phyloP scores from a whole-genome alignment of 805 yeast species.

The Candida broadrunensis region DNA sequence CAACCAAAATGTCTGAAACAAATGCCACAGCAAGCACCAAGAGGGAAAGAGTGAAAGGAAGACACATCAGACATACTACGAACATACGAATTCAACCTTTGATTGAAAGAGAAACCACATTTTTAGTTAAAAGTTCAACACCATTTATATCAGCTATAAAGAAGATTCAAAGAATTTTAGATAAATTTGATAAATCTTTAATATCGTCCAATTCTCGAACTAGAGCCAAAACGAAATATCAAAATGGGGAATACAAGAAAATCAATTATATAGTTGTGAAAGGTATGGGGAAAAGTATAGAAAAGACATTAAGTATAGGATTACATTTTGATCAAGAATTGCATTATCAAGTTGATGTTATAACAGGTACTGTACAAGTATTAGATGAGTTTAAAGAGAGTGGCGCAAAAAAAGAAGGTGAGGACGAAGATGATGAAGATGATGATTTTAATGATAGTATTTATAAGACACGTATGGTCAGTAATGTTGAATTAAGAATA shows the following conservation, averaged over 20 bases:
- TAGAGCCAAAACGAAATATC: slow-evolving; percentile 19
- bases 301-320: slow-evolving; percentile 61
- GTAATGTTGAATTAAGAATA: slow-evolving; percentile 46
- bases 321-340: slow-evolving; percentile 52
- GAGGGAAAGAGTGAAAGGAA: slow-evolving; percentile 17
- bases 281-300: slow-evolving; percentile 74
- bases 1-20: too few species aligned
- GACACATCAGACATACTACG: slow-evolving; percentile 53
- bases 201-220: slow-evolving; percentile 1
- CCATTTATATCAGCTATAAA: slow-evolving; percentile 76
- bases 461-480: slow-evolving; percentile 43
- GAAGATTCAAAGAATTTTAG: slow-evolving; percentile 52
- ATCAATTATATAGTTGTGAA: slow-evolving; percentile 50
- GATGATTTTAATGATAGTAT: slow-evolving; percentile 16
- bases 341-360: slow-evolving; percentile 52
- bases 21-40: too few species aligned
- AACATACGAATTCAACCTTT: slow-evolving; percentile 39
- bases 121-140: slow-evolving; percentile 61
- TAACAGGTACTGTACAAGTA: slow-evolving; percentile 65
- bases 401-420: slow-evolving; percentile 13
- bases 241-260: slow-evolving; percentile 34
- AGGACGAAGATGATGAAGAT: slow-evolving; percentile 23
- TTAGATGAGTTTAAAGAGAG: slow-evolving; percentile 57
- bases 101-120: slow-evolving; percentile 44
- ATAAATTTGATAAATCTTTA: slow-evolving; percentile 32